phyloP scores from a whole-genome alignment of 2,329 filamentous ascomycete genomes.

The Westerdykella aurantiaca region DNA sequence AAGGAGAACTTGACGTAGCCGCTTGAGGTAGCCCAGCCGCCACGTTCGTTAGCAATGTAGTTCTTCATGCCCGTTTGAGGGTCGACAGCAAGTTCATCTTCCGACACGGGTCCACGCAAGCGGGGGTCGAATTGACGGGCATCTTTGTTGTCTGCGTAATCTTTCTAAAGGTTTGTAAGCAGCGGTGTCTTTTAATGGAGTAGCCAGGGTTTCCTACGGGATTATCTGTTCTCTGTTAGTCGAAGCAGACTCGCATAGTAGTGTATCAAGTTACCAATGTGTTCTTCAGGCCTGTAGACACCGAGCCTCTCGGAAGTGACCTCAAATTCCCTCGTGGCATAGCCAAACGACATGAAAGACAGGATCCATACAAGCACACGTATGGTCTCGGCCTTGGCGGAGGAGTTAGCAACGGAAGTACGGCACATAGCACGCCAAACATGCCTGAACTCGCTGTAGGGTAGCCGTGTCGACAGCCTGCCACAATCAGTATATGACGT shows the following conservation, averaged over 20 bases:
- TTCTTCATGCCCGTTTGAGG: constrained; percentile 81
- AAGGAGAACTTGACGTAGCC: constrained; percentile 63
- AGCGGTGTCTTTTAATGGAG: neutral
- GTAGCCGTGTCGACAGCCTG: constrained; percentile 53
- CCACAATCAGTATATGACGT: constrained; percentile 38
- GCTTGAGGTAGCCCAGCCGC: constrained; percentile 82
- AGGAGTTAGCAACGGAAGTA: constrained; percentile 15
- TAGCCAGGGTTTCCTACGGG: constrained; percentile 7
- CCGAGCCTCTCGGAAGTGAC: constrained; percentile 73
- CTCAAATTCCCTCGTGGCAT: constrained; percentile 77
- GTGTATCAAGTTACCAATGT: constrained; percentile 41
- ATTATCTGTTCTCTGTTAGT: constrained; percentile 18
- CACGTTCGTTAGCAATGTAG: constrained; percentile 88
- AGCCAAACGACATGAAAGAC: constrained; percentile 84
- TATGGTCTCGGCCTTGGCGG: constrained; percentile 66
- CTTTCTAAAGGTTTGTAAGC: constrained; percentile 16
- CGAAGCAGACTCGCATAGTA: neutral
- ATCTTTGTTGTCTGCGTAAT: constrained; percentile 62
- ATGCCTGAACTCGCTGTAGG: constrained; percentile 45
- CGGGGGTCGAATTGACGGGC: constrained; percentile 76
- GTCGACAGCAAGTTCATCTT: constrained; percentile 44
- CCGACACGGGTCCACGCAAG: constrained; percentile 67
- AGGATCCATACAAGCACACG: constrained; percentile 83
- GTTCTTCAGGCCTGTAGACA: constrained; percentile 63
- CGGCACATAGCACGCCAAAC: constrained; percentile 7